These are phyloP conservation scores for Penicillium sclerotiorum DNA, from an alignment of 2,329 filamentous ascomycete species.

Conservation along the genomic window DNA sequence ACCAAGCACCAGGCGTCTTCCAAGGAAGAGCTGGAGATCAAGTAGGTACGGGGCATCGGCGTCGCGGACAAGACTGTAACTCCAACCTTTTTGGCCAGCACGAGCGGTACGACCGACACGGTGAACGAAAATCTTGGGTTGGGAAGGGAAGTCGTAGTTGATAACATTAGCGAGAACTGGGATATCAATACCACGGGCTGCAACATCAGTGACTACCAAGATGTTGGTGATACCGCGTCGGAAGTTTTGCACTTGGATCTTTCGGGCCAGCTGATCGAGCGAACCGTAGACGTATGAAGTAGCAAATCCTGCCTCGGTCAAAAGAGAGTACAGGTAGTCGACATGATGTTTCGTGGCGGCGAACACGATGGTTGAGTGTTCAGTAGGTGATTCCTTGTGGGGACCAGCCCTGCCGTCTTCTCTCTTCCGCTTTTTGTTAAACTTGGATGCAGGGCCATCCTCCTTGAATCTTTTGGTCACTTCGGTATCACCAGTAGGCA, in stretches of 20 bases:
- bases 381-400: slow-evolving; percentile 71
- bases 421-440: slow-evolving; percentile 47
- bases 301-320: slow-evolving; percentile 79
- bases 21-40: slow-evolving; percentile 91
- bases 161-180: slow-evolving; percentile 94
- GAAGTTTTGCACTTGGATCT: slow-evolving; percentile 90
- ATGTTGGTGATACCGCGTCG: slow-evolving; percentile 82
- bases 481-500: slow-evolving; percentile 71
- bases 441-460: slow-evolving; percentile 23
- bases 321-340: slow-evolving; percentile 82
- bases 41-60: slow-evolving; percentile 88
- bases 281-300: slow-evolving; percentile 95
- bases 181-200: slow-evolving; percentile 96
- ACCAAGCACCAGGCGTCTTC: slow-evolving; percentile 78
- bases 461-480: slow-evolving; percentile 49
- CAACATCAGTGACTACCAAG: slow-evolving; percentile 93
- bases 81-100: slow-evolving; percentile 91
- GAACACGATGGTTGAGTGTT: slow-evolving; percentile 93
- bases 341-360: slow-evolving; percentile 96
- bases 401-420: slow-evolving; percentile 54
- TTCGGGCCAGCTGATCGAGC: slow-evolving; percentile 88
- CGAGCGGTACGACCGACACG: slow-evolving; percentile 93
- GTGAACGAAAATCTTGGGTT: slow-evolving; percentile 96
- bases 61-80: slow-evolving; percentile 87
- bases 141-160: slow-evolving; percentile 97